phyloP scores from a whole-genome alignment of 2,329 filamentous ascomycete genomes.

The Botrytis paeoniae region DNA sequence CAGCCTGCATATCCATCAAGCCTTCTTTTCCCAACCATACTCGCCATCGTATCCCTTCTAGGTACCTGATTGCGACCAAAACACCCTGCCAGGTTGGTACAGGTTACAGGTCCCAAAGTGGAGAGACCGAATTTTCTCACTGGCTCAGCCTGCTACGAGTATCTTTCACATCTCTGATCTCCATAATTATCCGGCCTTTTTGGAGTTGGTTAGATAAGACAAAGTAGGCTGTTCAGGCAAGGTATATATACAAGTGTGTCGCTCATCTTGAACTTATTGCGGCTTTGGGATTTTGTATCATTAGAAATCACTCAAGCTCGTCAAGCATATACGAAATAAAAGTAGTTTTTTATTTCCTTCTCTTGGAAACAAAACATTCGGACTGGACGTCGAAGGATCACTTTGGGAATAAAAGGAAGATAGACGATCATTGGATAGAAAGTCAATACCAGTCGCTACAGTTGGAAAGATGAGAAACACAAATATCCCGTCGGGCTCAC shows the following conservation, averaged over 20 bases:
- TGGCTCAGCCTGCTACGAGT: neutral
- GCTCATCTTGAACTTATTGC: neutral
- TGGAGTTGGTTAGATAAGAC: neutral
- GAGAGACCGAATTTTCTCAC: neutral
- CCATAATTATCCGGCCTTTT: neutral
- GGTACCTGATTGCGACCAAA: neutral
- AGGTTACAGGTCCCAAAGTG: neutral
- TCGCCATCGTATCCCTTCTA: neutral
- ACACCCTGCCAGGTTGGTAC: neutral
- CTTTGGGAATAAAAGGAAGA: neutral
- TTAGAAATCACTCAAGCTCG: neutral
- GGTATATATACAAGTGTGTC: slow-evolving; percentile 2
- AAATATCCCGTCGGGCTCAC: slow-evolving; percentile 18
- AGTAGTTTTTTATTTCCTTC: neutral
- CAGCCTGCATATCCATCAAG: slow-evolving; percentile 1
- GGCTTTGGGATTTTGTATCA: neutral
- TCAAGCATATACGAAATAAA: slow-evolving; percentile 13
- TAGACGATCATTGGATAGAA: slow-evolving; percentile 1
- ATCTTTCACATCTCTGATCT: slow-evolving; percentile 1
- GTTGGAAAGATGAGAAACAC: slow-evolving; percentile 21
- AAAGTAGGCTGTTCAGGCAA: neutral
- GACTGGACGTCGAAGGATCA: neutral
- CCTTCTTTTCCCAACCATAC: neutral
- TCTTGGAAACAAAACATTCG: neutral
- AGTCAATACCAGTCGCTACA: slow-evolving; percentile 21